A percentile compares a stretch with the other conserved stretches of the same genome.
These are phyloP conservation scores for Claviceps pazoutovae DNA, from an alignment of 2,329 filamentous ascomycete species.

Conservation along the genomic window DNA sequence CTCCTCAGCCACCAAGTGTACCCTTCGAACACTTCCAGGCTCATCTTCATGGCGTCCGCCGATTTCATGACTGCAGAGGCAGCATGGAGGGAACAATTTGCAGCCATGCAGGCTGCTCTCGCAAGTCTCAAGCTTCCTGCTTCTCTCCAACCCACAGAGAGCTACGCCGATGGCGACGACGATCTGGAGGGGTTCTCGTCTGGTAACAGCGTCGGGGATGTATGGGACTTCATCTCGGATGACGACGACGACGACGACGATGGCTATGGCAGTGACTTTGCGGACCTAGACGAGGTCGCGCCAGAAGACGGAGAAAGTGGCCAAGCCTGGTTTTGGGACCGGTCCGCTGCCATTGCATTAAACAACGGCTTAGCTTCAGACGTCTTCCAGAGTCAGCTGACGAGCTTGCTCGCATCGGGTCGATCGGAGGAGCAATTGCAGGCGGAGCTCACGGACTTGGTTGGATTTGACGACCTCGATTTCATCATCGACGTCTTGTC, in stretches of 20 bases:
- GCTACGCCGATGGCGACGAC: conserved; percentile 50
- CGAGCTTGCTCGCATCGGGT: conserved; percentile 56
- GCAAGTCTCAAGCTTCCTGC: conserved; percentile 49
- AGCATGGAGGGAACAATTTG: conserved; percentile 76
- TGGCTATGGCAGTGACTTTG: conserved; percentile 50
- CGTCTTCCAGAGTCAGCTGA: conserved; percentile 65
- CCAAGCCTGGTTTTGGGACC: conserved; percentile 55
- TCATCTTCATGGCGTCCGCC: conserved; percentile 19
- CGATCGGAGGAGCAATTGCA: conserved; percentile 74
- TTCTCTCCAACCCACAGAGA: conserved; percentile 26
- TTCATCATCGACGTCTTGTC: conserved; percentile 83
- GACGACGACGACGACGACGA: conserved; percentile 56
- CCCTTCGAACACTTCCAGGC: not conserved
- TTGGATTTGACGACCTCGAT: conserved; percentile 89
- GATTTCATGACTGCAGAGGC: conserved; percentile 29
- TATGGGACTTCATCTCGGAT: conserved; percentile 86
- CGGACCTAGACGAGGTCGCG: conserved; percentile 37
- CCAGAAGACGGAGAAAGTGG: conserved; percentile 26
- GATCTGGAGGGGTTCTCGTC: conserved; percentile 43
- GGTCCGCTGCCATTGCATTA: conserved; percentile 52
- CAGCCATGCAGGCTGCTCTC: conserved; percentile 75
- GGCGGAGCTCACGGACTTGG: conserved; percentile 72
- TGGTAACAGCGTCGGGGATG: conserved; percentile 58
- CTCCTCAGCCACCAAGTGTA: not conserved
- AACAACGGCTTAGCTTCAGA: conserved; percentile 53